Base-by-base conservation (phyloP, 495 filamentous ascomycete genomes). In the Physcia stellaris region DNA sequence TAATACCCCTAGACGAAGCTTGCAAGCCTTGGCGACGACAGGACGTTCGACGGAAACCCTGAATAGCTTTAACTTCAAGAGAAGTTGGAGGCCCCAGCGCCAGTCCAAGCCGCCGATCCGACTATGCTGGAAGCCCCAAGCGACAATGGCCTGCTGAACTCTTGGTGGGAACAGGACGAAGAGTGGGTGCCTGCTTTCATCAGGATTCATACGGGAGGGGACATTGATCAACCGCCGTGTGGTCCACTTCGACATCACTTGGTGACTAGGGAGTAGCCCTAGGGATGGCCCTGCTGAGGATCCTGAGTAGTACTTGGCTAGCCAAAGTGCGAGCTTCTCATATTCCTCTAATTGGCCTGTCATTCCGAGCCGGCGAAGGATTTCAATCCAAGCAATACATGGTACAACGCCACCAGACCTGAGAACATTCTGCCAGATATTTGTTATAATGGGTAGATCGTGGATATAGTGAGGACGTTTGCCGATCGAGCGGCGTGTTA, bases 111-210 rank as follows among this genome's bases (percentile, higher is more conserved):
- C 34, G 24, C 13, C 23, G 15, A 19, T 20, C 2, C 33, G 9
- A 16, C 16, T 5, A 28, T 60, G 53, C 35, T 54, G 63, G 51
- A 78, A 78, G 3, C 73, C 71, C 73, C 73, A 77, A n/a, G 60
- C 51, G 21, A 78, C 62, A 27, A 77, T 60, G 10, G 68, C 69
- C 22, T 57, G 57, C 48, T 70, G 69, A 46, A 72, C 60, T 4
- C 54, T 43, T 0, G 41, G 49, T 13, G 35, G 54, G 46, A 76
- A 75, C 23, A 77, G 60, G 3, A 50, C 49, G 17, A 46, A 48
- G 0, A 72, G 57, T n/a, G 49, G 49, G 24, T 54, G 49, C 7
- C 40, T 34, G 3, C 41, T 45, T 37, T 58, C 42, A 7, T 29
- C 36, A 6, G 55, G 30, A 17, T 45, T 26, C 1, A 38, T 19